phyloP scores from a whole-genome alignment of 768 basidiomycete genomes.

The Flagelloscypha sp. region DNA sequence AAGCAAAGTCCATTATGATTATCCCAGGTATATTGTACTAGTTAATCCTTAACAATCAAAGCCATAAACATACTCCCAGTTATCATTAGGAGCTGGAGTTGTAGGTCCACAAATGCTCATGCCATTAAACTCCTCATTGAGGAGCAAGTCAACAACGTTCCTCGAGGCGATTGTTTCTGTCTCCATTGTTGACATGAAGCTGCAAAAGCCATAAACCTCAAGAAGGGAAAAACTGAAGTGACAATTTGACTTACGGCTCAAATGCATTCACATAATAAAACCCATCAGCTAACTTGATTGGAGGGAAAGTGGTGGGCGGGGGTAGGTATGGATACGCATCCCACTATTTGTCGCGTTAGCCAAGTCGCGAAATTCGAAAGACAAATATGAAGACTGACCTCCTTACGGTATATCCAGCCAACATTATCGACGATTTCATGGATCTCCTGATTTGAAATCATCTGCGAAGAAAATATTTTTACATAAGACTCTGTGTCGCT shows the following conservation, averaged over 20 bases:
- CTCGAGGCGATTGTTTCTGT: slow-evolving; percentile 80
- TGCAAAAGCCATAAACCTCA: slow-evolving; percentile 18
- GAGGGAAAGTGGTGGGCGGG: slow-evolving; percentile 62
- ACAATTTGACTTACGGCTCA: slow-evolving; percentile 62
- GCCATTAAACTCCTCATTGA: slow-evolving; percentile 72
- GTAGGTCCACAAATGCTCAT: no score
- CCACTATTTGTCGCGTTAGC: no score
- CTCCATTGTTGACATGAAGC: slow-evolving; percentile 90
- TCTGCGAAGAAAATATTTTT: slow-evolving; percentile 76
- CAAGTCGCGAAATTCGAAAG: no score
- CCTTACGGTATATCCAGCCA: slow-evolving; percentile 78
- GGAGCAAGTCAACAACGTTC: slow-evolving; percentile 73
- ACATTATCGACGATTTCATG: no score
- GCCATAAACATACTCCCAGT: no score
- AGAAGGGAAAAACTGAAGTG: slow-evolving; percentile 2
- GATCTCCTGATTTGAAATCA: slow-evolving; percentile 55
- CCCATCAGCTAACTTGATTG: slow-evolving; percentile 67
- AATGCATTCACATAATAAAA: slow-evolving; percentile 90
- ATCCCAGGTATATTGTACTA: no score
- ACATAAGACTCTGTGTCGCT: slow-evolving; percentile 59
- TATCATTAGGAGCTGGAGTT: no score
- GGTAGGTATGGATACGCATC: slow-evolving; percentile 71
- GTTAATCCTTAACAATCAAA: no score
- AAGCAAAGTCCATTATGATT: no score
- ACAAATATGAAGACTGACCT: no score